These are phyloP conservation scores for Thielaviopsis punctulata DNA, from an alignment of 2,329 filamentous ascomycete species.

Conservation along the genomic window DNA sequence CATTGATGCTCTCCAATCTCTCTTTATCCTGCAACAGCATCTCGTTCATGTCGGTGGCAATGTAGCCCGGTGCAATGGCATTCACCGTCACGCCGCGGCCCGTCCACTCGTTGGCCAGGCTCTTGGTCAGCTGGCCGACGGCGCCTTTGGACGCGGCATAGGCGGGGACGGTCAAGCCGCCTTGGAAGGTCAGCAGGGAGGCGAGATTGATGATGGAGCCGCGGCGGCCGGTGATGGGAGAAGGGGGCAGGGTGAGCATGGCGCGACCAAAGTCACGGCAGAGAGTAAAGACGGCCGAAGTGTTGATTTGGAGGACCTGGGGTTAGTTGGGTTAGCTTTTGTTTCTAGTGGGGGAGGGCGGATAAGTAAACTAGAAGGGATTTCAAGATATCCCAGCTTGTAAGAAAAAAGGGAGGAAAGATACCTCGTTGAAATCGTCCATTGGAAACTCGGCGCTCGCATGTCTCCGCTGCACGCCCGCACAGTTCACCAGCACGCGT, in stretches of 20 bases:
- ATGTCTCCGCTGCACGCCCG: conserved; percentile 69
- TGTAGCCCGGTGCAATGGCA: conserved; percentile 77
- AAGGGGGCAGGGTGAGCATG: conserved; percentile 45
- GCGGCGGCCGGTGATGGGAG: conserved; percentile 32
- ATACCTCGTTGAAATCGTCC: conserved; percentile 53
- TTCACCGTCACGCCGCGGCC: conserved; percentile 68
- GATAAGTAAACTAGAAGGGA: too few relatives aligned
- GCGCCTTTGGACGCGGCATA: conserved; percentile 79
- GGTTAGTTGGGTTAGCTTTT: conserved; percentile 1
- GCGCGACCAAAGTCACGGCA: conserved; percentile 62
- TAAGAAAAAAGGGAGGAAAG: conserved; percentile 9
- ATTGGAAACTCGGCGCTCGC: conserved; percentile 60
- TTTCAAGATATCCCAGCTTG: too few relatives aligned
- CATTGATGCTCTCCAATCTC: conserved; percentile 55
- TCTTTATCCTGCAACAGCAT: conserved; percentile 58
- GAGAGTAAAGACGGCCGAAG: conserved; percentile 64
- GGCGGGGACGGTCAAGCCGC: conserved; percentile 73
- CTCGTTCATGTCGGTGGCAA: conserved; percentile 86
- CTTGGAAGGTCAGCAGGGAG: conserved; percentile 67
- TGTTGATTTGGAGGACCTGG: conserved; percentile 69
- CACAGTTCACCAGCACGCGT: conserved; percentile 70
- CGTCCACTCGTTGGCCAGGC: conserved; percentile 74
- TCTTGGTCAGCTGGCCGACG: conserved; percentile 70
- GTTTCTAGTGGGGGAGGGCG: too few relatives aligned
- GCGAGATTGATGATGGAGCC: conserved; percentile 75